phyloP scores from a whole-genome alignment of 345 rosid genomes.

The Eutrema japonicum region DNA sequence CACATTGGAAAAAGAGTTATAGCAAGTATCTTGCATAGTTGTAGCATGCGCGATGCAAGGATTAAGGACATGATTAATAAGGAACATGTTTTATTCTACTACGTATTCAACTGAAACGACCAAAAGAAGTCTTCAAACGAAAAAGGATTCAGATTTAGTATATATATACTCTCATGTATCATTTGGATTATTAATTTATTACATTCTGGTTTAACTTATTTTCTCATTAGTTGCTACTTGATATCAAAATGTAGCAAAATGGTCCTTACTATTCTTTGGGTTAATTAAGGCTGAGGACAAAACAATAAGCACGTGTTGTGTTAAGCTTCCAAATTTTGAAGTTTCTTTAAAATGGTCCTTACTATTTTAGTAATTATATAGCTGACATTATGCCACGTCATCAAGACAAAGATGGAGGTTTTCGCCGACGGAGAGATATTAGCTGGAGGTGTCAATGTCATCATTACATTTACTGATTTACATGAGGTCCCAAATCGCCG shows the following conservation, averaged over 20 bases:
- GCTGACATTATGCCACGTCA: conserved; percentile 17
- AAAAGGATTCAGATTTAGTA: too few relatives aligned
- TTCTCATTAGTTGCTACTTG: neutral
- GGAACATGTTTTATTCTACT: neutral
- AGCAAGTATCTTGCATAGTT: too few relatives aligned
- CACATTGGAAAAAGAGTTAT: too few relatives aligned
- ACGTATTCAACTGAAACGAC: neutral
- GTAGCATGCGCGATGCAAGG: neutral
- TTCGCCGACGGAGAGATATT: conserved; percentile 36
- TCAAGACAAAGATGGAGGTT: conserved; percentile 10
- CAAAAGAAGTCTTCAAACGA: neutral
- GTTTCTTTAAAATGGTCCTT: neutral
- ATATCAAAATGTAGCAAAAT: conserved; percentile 1
- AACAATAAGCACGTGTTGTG: conserved; percentile 17
- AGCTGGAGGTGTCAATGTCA: conserved; percentile 30
- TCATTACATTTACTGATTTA: conserved; percentile 32
- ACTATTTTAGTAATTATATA: neutral
- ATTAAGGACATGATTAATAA: neutral
- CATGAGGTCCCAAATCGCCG: conserved; percentile 3
- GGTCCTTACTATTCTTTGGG: neutral
- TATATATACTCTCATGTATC: too few relatives aligned
- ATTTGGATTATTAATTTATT: too few relatives aligned
- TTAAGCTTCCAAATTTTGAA: conserved; percentile 18
- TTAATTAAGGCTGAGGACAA: neutral
- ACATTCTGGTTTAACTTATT: neutral